Evolutionary conservation across 257 asterid genomes (phyloP), one percentile per base, ranked within the genome.

Genomic region (Asclepias syriaca): DNA sequence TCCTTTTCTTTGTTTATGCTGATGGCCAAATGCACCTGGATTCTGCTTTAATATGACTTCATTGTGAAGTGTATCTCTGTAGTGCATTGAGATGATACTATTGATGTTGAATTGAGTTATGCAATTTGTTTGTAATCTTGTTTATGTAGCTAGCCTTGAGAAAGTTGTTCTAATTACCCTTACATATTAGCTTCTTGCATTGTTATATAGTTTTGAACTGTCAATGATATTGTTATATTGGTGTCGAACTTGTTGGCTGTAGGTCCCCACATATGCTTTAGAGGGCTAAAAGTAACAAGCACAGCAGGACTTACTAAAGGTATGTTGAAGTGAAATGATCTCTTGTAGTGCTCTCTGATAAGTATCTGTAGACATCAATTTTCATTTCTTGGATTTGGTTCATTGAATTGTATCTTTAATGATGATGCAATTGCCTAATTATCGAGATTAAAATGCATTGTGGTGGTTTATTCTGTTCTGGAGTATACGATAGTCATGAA

Each of bases 251-350:
- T 79, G 51, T 76, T 68, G 67, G 66, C 71, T 83, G 79, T 81
- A 92, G 96, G 89, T 84, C 59, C 94, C 88, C 18, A 78, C 93
- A 66, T 85, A 83, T 81, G 92, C 96, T 53, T 76, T 89, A 73
- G 96, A 88, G 79, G 94, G 96, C 85, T 92, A 82, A 86, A 63
- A 66, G 71, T 75, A 81, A 68, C 55, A 68, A 80, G 70, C 72
- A 66, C 65, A 56, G 70, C 68, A 75, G 27, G 66, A 29, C 65
- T 34, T 32, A 55, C 40, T 65, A 46, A 71, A 68, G 69, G 82
- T 78, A 73, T 72, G 63, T 69, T 60, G 60, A 55, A 19, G 74
- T 77, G 80, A 68, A 64, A 74, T 81, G 45, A 65, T 70, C 65
- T 78, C 79, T 59, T 49, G 68, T 37, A 34, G 49, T 37, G 49